phyloP scores from a whole-genome alignment of 306 rosid species.

The Trifolium fragiferum region DNA sequence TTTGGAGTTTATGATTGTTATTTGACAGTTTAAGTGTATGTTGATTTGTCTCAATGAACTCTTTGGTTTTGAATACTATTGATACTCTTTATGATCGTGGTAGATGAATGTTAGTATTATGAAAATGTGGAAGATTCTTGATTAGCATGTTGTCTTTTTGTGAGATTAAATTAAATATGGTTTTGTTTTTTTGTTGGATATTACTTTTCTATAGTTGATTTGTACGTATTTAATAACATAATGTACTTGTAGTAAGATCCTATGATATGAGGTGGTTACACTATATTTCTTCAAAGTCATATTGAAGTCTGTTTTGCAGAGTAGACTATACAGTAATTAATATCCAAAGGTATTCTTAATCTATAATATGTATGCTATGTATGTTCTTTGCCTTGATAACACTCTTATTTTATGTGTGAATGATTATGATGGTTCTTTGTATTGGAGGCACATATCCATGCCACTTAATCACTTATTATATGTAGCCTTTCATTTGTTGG shows the following conservation, averaged over 20 bases:
- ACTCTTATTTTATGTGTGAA: conserved; percentile 8
- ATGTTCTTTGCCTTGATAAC: conserved; percentile 30
- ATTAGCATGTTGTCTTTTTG: conserved; percentile 39
- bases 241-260: conserved; percentile 22
- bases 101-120: conserved; percentile 36
- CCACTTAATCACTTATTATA: no score
- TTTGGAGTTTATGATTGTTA: conserved; percentile 37
- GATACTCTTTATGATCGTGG: not conserved
- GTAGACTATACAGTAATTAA: conserved; percentile 40
- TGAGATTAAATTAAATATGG: conserved; percentile 39
- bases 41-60: conserved; percentile 69
- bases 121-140: conserved; percentile 31
- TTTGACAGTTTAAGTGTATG: conserved; percentile 64
- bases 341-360: conserved; percentile 32
- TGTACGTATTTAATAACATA: conserved; percentile 34
- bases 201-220: conserved; percentile 11
- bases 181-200: conserved; percentile 29
- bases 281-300: conserved; percentile 41
- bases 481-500: conserved; percentile 29
- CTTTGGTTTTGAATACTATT: conserved; percentile 17
- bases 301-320: conserved; percentile 59
- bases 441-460: not conserved
- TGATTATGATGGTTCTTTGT: conserved; percentile 34
- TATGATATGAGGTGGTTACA: not conserved
- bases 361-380: conserved; percentile 7